phyloP scores from a whole-genome alignment of 2,329 filamentous ascomycete genomes.

The Diaporthe batatas region DNA sequence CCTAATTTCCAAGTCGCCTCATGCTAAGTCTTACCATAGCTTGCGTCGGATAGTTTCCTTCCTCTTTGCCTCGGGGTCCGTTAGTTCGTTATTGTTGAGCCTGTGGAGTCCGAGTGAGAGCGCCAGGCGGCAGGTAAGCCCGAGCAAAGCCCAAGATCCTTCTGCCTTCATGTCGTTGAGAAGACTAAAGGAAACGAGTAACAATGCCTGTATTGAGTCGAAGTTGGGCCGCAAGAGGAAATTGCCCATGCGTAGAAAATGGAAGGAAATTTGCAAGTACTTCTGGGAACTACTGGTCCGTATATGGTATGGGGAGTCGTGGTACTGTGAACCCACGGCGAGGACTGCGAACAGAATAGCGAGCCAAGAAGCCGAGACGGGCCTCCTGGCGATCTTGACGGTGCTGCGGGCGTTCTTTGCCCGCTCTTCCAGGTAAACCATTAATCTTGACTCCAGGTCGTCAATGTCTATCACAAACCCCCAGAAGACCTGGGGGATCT shows the following conservation, averaged over 20 bases:
- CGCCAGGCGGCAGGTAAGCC: constrained; percentile 74
- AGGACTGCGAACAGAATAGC: constrained; percentile 75
- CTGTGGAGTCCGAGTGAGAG: constrained; percentile 74
- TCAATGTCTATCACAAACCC: constrained; percentile 76
- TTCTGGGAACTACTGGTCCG: constrained; percentile 71
- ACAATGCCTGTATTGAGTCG: constrained; percentile 74
- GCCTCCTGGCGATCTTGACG: constrained; percentile 58
- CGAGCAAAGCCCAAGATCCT: constrained; percentile 75
- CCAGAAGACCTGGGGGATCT: constrained; percentile 77
- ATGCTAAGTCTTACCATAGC: constrained; percentile 60
- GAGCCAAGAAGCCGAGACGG: constrained; percentile 74
- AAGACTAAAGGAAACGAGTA: constrained; percentile 73
- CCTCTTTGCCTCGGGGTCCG: constrained; percentile 61
- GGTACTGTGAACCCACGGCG: constrained; percentile 75
- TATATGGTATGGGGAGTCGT: constrained; percentile 73
- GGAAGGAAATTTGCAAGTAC: constrained; percentile 74
- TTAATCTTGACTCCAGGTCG: constrained; percentile 73
- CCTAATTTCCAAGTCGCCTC: neutral
- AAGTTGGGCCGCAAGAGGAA: constrained; percentile 74
- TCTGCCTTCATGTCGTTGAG: constrained; percentile 79
- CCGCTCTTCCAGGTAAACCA: constrained; percentile 75
- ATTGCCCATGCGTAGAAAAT: constrained; percentile 74
- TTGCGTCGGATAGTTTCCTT: constrained; percentile 69
- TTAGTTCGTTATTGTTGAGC: constrained; percentile 56
- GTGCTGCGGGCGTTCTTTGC: constrained; percentile 64